Conservation (phyloP, 2,329 filamentous ascomycete genomes). For the Colletotrichum lini region DNA sequence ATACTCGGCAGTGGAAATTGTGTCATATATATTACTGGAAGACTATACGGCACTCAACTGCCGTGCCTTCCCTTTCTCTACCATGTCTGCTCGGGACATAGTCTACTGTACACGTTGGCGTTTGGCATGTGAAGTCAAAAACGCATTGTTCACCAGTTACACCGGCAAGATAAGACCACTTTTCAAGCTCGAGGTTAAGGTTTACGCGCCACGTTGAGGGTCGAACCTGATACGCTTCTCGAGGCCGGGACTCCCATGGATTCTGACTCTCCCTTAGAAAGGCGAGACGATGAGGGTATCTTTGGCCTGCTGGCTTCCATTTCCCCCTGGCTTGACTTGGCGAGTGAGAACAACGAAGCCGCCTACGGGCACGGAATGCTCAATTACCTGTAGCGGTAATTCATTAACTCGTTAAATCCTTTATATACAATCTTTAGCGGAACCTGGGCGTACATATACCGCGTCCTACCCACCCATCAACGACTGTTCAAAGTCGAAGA, state of each 20-base stretch:
- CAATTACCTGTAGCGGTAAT: background rate
- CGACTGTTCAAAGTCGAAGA: background rate
- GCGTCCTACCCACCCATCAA: background rate
- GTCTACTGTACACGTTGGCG: background rate
- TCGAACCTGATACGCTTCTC: constrained; percentile 21
- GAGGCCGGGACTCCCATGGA: constrained; percentile 11
- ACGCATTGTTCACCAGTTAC: background rate
- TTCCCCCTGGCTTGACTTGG: background rate
- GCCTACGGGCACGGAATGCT: background rate
- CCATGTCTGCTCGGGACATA: constrained; percentile 8
- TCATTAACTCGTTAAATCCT: background rate
- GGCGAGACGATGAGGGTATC: background rate
- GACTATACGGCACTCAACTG: background rate
- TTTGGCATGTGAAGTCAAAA: constrained; percentile 2
- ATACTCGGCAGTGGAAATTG: background rate
- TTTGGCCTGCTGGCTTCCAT: background rate
- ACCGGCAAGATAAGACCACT: background rate
- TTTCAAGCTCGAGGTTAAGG: constrained; percentile 14
- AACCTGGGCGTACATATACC: background rate
- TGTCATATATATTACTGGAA: constrained; percentile 15
- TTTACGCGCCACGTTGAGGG: constrained; percentile 18
- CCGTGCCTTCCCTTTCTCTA: background rate
- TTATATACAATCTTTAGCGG: background rate
- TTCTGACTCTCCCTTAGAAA: background rate
- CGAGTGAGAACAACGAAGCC: background rate